Evolutionary conservation across 306 rosid genomes (phyloP), one percentile per base, ranked within the genome.

Genomic region (Acacia acuminata): DNA sequence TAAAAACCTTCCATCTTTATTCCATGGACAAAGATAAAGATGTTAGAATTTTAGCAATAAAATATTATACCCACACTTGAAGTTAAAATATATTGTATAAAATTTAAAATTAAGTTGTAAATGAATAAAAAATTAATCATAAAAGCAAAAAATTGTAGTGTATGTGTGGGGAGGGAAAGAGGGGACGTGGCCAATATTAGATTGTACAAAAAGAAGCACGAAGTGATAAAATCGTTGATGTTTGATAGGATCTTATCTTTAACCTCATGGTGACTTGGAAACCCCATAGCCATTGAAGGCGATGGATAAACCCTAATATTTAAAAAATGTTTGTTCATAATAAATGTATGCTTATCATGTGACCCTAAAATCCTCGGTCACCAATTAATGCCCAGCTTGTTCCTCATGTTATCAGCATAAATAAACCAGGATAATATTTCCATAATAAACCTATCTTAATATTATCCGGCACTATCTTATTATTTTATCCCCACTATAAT

Each of bases 171-270:
- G 6, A 3, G 32, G 10, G 32, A 8, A 7, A 3, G 11, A 3
- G 30, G 13, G 15, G 65, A 58, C 30, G 32, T 58, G 65, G 65
- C 32, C 12, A 22, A n/a, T 58, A 22, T 4, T 56, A 20, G 63
- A 58, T 58, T 22, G 3, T 22, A 58, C 12, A 63, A 4, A 12
- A 12, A 64, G 70, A 4, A 7, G 11, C 10, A 24, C 16, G 34
- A 2, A 15, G 13, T 65, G 44, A 66, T 66, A 15, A 48, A 45
- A 17, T 25, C 1, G 77, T 73, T 60, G 79, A 65, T 1, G 17
- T 44, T 30, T 9, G 19, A 56, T 9, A 63, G 14, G 13, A 32
- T 60, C 75, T 78, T 78, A 47, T 78, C 82, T 36, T 79, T 75
- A 5, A 1, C 27, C 24, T 20, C 30, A 11, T 20, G 25, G 30